A percentile compares a stretch with the other conserved stretches of the same genome.
Conservation (phyloP, 176 grass and related monocot genomes). For the Hordeum marinum region DNA sequence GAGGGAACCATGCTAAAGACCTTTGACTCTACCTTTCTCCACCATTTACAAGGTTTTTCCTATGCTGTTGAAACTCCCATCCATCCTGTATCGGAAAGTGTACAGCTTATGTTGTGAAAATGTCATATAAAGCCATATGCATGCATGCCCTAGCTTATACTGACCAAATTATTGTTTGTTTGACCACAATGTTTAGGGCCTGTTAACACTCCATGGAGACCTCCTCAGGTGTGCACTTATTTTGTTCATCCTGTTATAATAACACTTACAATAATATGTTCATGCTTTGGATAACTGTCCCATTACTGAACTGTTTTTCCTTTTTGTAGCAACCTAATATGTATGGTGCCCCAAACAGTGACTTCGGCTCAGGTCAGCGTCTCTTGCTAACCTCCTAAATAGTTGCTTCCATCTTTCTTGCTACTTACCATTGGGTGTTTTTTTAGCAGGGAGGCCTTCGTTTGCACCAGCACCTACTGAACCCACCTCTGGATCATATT, state of each 20-base stretch:
- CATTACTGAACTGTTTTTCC: slow-evolving; percentile 17
- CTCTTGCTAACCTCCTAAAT: neutral
- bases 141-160: neutral
- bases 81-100: neutral
- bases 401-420: neutral
- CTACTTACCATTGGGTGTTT: neutral
- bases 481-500: slow-evolving; percentile 29
- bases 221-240: slow-evolving; percentile 57
- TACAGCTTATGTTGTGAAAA: neutral
- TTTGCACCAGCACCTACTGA: slow-evolving; percentile 41
- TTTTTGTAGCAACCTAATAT: slow-evolving; percentile 45
- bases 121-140: neutral
- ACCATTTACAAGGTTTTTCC: no score
- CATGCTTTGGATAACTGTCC: neutral
- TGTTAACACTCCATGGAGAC: slow-evolving; percentile 63
- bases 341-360: slow-evolving; percentile 32
- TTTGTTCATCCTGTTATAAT: neutral
- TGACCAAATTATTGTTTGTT: slow-evolving; percentile 25
- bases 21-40: neutral
- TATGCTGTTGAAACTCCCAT: neutral
- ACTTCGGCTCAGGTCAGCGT: slow-evolving; percentile 44
- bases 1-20: neutral
- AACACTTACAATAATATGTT: neutral
- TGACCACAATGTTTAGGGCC: slow-evolving; percentile 39
- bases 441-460: slow-evolving; percentile 48